Evolutionary conservation across 768 basidiomycete species (phyloP), one percentile per base, ranked within the genome.

Genomic region (Lactarius tabidus): DNA sequence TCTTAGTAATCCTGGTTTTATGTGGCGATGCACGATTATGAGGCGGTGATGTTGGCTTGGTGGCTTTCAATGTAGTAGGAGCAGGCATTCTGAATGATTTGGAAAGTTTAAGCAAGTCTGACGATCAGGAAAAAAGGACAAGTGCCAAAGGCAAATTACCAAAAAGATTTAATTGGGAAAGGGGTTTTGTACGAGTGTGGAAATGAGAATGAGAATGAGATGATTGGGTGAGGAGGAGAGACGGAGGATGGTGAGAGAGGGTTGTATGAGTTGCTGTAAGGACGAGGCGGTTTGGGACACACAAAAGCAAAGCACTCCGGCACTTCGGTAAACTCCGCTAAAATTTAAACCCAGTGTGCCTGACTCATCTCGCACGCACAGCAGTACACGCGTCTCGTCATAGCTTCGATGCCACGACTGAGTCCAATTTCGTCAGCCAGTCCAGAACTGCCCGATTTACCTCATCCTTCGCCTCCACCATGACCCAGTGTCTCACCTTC

Each of bases 1-100:
- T 83, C 72, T 84, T 84, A 52, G 82, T 78, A 56, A 81, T 67
- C 59, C 80, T 76, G 33, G 77, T 76, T 71, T 80, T 82, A 70
- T 70, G 75, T 36, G 69, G 29, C 12, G 64, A 52, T 33, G 59
- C 45, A n/a, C 70, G 63, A 31, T 59, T 61, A 3, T 26, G 45
- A 9, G 64, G 57, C 29, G 61, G 35, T 31, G 65, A n/a, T 28
- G 35, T 35, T n/a, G 45, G 35, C 23, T 70, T 60, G 35, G 36
- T 35, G 39, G 57, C 20, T 43, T 59, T 61, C 52, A 60, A 29
- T 60, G 63, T 55, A 33, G 65, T 64, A 26, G 66, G 36, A 39
- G 67, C 55, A 62, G 71, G 69, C 69, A 70, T 71, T 61, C 66
- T 69, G 45, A 39, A 54, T 2, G 39, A 38, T 23, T 57, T 39